phyloP scores from a whole-genome alignment of 495 filamentous ascomycete species.

The Lichenothelia convexa region DNA sequence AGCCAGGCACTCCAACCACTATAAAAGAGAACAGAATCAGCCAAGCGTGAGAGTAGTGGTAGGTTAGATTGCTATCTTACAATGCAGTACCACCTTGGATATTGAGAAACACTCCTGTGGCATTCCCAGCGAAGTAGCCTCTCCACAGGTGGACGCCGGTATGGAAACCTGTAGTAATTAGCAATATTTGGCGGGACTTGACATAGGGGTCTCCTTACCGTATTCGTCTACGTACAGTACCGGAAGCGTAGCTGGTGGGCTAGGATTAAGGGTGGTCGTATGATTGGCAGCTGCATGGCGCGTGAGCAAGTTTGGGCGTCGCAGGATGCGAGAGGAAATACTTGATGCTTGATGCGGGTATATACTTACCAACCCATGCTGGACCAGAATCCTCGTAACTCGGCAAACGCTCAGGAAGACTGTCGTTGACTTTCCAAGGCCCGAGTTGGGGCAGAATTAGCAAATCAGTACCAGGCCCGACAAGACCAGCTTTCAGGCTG shows the following conservation, averaged over 20 bases:
- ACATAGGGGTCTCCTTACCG: no score
- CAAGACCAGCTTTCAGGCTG: constrained; percentile 11
- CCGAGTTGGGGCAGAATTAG: constrained; percentile 10
- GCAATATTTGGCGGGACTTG: no score
- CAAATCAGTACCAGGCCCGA: background rate
- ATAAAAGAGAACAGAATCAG: background rate
- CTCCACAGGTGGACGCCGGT: constrained; percentile 16
- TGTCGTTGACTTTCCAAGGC: constrained; percentile 15
- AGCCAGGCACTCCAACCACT: constrained; percentile 17
- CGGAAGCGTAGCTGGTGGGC: constrained; percentile 14
- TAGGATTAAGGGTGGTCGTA: constrained; percentile 13
- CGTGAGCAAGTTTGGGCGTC: no score
- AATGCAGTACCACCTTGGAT: constrained; percentile 11
- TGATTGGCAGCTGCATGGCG: no score
- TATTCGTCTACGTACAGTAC: constrained; percentile 20
- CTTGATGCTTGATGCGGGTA: no score
- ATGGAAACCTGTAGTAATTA: no score
- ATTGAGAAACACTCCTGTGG: constrained; percentile 12
- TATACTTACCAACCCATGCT: constrained; percentile 15
- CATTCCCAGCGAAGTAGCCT: constrained; percentile 14
- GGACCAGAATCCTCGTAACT: constrained; percentile 14
- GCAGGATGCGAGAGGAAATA: no score
- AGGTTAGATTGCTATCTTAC: background rate
- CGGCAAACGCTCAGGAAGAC: constrained; percentile 12
- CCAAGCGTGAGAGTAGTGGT: background rate